Percentiles rank a stretch among this genome's conserved stretches.
Conservation (phyloP, 2,329 filamentous ascomycete species). For the Amesomyces nigricolor region DNA sequence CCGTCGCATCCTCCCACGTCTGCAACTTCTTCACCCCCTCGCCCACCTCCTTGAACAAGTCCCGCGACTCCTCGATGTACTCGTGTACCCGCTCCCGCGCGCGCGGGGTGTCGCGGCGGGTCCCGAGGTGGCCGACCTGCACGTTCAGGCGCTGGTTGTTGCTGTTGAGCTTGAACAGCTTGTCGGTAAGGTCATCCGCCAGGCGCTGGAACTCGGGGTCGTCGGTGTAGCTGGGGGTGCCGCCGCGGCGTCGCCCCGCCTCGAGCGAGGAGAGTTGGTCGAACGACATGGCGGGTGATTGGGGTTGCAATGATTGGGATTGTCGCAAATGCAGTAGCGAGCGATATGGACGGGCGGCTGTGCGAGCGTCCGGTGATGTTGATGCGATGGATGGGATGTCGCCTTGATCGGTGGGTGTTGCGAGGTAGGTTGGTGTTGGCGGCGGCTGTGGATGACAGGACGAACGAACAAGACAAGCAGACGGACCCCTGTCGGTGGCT, state of each 20-base stretch:
- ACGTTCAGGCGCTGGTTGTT: slow-evolving; percentile 81
- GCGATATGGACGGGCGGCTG: slow-evolving; percentile 1
- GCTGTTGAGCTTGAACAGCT: slow-evolving; percentile 81
- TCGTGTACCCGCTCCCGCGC: slow-evolving; percentile 87
- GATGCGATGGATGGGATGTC: not conserved
- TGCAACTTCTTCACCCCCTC: slow-evolving; percentile 92
- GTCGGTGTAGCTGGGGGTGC: slow-evolving; percentile 74
- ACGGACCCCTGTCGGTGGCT: slow-evolving; percentile 8
- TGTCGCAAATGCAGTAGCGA: slow-evolving; percentile 2
- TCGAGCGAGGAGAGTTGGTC: slow-evolving; percentile 81
- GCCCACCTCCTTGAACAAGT: slow-evolving; percentile 83
- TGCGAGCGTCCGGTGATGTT: not conserved
- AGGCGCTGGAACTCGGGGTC: slow-evolving; percentile 87
- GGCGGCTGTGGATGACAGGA: not conserved
- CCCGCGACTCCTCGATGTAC: slow-evolving; percentile 77
- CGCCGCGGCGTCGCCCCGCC: slow-evolving; percentile 58
- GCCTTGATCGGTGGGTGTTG: slow-evolving; percentile 1
- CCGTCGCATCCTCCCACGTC: slow-evolving; percentile 76
- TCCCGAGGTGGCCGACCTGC: slow-evolving; percentile 81
- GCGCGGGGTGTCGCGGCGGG: slow-evolving; percentile 83
- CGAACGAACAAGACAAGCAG: too few species aligned
- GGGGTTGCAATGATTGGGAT: not conserved
- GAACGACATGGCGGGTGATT: slow-evolving; percentile 69
- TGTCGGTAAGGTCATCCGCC: slow-evolving; percentile 76
- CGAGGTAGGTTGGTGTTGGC: slow-evolving; percentile 14